A percentile compares a stretch with the other conserved stretches of the same genome.
Evolutionary conservation across 2,329 filamentous ascomycete species (phyloP).

Genomic region (Blastomyces parvus): DNA sequence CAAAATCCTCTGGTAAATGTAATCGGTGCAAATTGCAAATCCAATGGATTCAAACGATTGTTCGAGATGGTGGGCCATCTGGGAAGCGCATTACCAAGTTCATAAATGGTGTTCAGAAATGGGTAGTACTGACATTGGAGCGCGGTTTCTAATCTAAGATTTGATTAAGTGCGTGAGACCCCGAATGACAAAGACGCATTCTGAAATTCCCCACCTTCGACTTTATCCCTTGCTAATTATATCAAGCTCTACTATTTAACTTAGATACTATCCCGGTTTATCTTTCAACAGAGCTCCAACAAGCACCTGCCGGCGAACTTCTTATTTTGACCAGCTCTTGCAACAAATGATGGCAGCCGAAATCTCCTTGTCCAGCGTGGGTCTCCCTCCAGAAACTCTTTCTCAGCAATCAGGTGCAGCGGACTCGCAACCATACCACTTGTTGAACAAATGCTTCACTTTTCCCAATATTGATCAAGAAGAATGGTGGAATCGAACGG

Average conservation of each 20-base stretch:
- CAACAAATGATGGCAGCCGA: not conserved
- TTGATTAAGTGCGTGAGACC: not conserved
- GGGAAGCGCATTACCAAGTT: not conserved
- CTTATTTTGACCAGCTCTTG: not conserved
- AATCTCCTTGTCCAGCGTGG: not conserved
- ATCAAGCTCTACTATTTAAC: not conserved
- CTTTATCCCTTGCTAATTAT: not conserved
- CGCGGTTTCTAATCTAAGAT: not conserved
- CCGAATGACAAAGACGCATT: not conserved
- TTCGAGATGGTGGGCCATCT: not conserved
- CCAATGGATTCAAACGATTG: not conserved
- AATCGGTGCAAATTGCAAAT: not conserved
- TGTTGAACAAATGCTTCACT: conserved; percentile 3
- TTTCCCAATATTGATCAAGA: conserved; percentile 14
- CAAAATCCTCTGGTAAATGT: not conserved
- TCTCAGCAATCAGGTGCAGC: not conserved
- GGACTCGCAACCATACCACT: not conserved
- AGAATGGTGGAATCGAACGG: conserved; percentile 20
- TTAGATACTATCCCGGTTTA: not conserved
- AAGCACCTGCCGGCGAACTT: not conserved
- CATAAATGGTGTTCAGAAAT: not conserved
- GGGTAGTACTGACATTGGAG: not conserved
- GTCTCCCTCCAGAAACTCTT: not conserved
- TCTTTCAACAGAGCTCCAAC: not conserved
- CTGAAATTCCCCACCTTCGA: not conserved